Percentiles rank a stretch among this genome's conserved stretches.
Conservation (phyloP, 1,139 yeast species). For the Oligophagozyma castellii region DNA sequence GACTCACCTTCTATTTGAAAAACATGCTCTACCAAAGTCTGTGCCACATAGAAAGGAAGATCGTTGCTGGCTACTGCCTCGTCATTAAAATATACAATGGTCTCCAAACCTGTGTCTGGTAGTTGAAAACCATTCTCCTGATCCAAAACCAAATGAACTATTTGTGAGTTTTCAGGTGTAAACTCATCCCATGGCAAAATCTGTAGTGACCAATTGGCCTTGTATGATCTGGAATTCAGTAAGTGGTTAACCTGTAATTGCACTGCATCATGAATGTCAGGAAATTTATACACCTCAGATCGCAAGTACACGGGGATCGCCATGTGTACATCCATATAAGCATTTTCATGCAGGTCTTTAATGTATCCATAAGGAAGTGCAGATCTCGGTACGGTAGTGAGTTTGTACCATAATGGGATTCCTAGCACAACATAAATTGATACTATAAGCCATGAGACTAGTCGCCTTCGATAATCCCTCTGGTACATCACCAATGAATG, state of each 20-base stretch:
- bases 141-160: conserved; percentile 18
- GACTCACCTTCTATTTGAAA: conserved; percentile 34
- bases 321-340: conserved; percentile 18
- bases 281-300: conserved; percentile 25
- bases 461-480: no score
- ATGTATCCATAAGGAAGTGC: conserved; percentile 50
- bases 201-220: conserved; percentile 21
- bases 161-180: conserved; percentile 10
- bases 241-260: conserved; percentile 27
- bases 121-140: conserved; percentile 14
- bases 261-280: conserved; percentile 34
- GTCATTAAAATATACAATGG: conserved; percentile 35
- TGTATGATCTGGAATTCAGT: conserved; percentile 10
- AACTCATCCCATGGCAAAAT: conserved; percentile 11
- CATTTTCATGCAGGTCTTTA: conserved; percentile 27
- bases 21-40: conserved; percentile 41
- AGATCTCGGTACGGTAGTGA: conserved; percentile 69
- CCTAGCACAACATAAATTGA: conserved; percentile 43
- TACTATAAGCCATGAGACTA: conserved; percentile 12
- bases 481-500: no score
- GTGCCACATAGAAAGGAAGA: conserved; percentile 47
- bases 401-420: conserved; percentile 54
- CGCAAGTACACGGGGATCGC: conserved; percentile 38
- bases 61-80: conserved; percentile 40
- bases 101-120: conserved; percentile 27